Conservation (phyloP, 257 asterid genomes). For the Vinca minor region DNA sequence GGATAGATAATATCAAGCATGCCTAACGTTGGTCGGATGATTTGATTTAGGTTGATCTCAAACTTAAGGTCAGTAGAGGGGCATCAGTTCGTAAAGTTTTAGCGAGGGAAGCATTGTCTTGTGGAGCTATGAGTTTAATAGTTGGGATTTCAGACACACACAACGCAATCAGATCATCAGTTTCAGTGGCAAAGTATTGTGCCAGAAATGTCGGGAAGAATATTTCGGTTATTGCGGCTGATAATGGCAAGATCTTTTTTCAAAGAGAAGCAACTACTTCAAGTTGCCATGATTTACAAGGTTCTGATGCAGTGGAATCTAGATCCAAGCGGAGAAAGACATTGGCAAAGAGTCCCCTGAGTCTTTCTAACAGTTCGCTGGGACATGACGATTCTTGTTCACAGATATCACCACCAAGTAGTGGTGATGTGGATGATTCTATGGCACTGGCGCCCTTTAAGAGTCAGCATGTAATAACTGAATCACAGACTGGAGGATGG, state of each 20-base stretch:
- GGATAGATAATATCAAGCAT: background rate
- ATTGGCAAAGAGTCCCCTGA: slow-evolving; percentile 32
- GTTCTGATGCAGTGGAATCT: slow-evolving; percentile 24
- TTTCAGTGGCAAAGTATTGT: slow-evolving; percentile 71
- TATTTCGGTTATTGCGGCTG: slow-evolving; percentile 55
- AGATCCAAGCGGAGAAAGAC: slow-evolving; percentile 38
- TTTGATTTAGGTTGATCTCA: slow-evolving; percentile 59
- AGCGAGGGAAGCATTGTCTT: slow-evolving; percentile 47
- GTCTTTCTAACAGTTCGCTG: slow-evolving; percentile 26
- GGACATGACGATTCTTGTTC: slow-evolving; percentile 13
- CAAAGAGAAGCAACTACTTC: slow-evolving; percentile 37
- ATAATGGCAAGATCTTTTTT: slow-evolving; percentile 64
- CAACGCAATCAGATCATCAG: slow-evolving; percentile 49
- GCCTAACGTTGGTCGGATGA: slow-evolving; percentile 2
- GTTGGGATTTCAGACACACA: slow-evolving; percentile 54
- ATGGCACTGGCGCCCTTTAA: slow-evolving; percentile 55
- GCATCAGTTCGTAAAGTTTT: slow-evolving; percentile 56
- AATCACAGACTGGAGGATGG: slow-evolving; percentile 61
- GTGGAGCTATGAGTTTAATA: slow-evolving; percentile 55
- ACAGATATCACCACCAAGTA: slow-evolving; percentile 12
- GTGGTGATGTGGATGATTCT: slow-evolving; percentile 26
- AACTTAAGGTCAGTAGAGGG: slow-evolving; percentile 85
- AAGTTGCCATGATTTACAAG: slow-evolving; percentile 22
- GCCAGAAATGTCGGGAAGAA: slow-evolving; percentile 48
- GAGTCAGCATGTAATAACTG: slow-evolving; percentile 25